A percentile compares a stretch with the other conserved stretches of the same genome.
Conservation (phyloP, 345 rosid genomes). For the Arabidopsis suecica region DNA sequence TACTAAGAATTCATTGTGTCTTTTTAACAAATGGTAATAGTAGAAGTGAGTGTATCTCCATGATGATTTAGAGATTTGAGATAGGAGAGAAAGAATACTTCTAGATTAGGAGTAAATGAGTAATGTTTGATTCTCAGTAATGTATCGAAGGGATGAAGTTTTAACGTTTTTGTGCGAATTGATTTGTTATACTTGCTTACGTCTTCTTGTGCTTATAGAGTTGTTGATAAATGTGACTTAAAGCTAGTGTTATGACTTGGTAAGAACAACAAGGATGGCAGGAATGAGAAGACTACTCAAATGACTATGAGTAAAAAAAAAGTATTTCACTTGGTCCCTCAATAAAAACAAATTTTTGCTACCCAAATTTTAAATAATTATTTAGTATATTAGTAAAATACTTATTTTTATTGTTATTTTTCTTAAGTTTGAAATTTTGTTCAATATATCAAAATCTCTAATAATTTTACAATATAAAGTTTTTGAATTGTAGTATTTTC, state of each 20-base stretch:
- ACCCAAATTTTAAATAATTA: too few species aligned
- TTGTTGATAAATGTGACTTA: neutral
- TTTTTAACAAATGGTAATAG: neutral
- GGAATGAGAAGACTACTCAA: slow-evolving; percentile 29
- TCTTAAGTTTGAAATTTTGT: too few species aligned
- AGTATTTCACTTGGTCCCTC: too few species aligned
- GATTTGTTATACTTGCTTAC: neutral
- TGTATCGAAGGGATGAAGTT: neutral
- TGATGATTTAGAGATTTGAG: slow-evolving; percentile 1
- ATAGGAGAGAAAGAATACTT: neutral
- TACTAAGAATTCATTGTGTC: neutral
- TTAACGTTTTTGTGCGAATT: slow-evolving; percentile 1
- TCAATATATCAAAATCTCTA: too few species aligned
- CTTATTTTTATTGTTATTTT: too few species aligned
- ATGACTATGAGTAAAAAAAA: too few species aligned
- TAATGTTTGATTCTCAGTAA: neutral
- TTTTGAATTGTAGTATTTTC: too few species aligned
- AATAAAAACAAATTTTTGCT: too few species aligned
- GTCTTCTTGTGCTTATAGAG: neutral
- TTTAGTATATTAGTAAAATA: too few species aligned
- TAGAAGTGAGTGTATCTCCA: slow-evolving; percentile 8
- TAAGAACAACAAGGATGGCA: slow-evolving; percentile 84
- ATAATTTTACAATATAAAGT: too few species aligned
- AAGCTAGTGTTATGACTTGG: slow-evolving; percentile 54
- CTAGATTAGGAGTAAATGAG: neutral